Evolutionary conservation across 371 early-diverging fungal species (phyloP).

Genomic region (Dipsacomyces acuminosporus): DNA sequence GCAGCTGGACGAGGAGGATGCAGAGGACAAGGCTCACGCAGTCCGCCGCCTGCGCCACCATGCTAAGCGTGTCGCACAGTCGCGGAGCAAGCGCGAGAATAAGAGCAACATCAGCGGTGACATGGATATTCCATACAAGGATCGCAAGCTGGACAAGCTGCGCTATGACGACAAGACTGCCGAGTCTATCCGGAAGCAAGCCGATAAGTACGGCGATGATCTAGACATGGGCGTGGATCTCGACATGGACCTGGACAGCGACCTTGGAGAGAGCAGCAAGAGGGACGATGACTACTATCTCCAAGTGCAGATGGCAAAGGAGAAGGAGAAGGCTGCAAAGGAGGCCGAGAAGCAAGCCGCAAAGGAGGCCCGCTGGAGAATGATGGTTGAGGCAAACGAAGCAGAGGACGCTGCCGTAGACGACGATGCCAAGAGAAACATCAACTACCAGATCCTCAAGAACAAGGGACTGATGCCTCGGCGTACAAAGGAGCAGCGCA

Average conservation of each 20-base stretch:
- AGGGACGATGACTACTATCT: constrained; percentile 56
- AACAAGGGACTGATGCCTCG: constrained; percentile 93
- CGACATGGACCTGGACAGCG: constrained; percentile 50
- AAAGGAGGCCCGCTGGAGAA: constrained; percentile 55
- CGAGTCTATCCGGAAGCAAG: constrained; percentile 7
- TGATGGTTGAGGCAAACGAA: constrained; percentile 51
- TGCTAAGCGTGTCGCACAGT: constrained; percentile 45
- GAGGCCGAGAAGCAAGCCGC: constrained; percentile 53
- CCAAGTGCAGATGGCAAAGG: constrained; percentile 49
- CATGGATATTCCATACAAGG: constrained; percentile 71
- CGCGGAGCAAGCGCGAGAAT: constrained; percentile 49
- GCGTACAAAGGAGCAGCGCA: constrained; percentile 90
- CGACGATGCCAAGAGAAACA: constrained; percentile 69
- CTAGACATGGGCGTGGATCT: constrained; percentile 8
- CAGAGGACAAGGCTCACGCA: constrained; percentile 69
- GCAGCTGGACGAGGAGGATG: constrained; percentile 66
- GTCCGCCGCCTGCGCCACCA: constrained; percentile 41
- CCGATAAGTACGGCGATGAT: constrained; percentile 18
- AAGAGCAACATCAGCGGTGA: constrained; percentile 61
- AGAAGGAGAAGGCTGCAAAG: constrained; percentile 45
- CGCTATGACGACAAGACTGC: constrained; percentile 26
- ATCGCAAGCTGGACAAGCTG: constrained; percentile 27
- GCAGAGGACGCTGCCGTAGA: constrained; percentile 53
- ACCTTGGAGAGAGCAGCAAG: constrained; percentile 52
- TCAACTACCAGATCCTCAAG: constrained; percentile 86